Conservation (phyloP, 2,329 filamentous ascomycete species). For the Pleomassaria siparia region DNA sequence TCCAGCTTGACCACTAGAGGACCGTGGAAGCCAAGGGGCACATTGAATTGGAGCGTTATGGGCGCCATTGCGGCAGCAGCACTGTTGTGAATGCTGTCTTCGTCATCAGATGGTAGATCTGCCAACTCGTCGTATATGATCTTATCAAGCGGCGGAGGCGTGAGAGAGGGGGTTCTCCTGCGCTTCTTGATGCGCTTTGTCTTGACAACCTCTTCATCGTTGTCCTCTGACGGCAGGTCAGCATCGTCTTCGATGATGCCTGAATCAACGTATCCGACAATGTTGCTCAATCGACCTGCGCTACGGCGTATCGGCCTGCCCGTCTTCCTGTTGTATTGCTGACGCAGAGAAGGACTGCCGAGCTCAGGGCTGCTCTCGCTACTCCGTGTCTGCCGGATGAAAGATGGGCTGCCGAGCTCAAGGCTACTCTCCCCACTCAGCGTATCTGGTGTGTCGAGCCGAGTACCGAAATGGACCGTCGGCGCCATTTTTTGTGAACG, state of each 20-base stretch:
- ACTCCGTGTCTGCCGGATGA: constrained; percentile 18
- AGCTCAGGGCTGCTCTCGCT: constrained; percentile 31
- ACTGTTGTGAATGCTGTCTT: constrained; percentile 19
- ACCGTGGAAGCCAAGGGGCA: constrained; percentile 49
- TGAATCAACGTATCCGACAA: constrained; percentile 46
- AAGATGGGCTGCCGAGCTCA: constrained; percentile 33
- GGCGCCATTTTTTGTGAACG: no score
- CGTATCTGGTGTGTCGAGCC: background rate
- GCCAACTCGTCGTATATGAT: constrained; percentile 33
- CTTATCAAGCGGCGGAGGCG: constrained; percentile 37
- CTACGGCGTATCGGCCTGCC: constrained; percentile 48
- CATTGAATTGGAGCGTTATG: constrained; percentile 49
- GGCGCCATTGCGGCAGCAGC: constrained; percentile 21
- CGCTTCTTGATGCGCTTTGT: constrained; percentile 35
- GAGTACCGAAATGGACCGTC: no score
- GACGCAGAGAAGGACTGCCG: constrained; percentile 25
- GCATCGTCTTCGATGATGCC: constrained; percentile 40
- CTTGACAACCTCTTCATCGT: constrained; percentile 30
- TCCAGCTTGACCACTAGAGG: constrained; percentile 48
- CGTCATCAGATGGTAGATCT: constrained; percentile 31
- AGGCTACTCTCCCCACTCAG: constrained; percentile 18
- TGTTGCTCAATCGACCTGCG: constrained; percentile 37
- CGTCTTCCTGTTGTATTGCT: constrained; percentile 43
- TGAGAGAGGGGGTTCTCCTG: constrained; percentile 38
- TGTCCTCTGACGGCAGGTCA: constrained; percentile 30